Conservation (phyloP, 192 early-diverging fungal species). For the Backusella parvicylindrica region DNA sequence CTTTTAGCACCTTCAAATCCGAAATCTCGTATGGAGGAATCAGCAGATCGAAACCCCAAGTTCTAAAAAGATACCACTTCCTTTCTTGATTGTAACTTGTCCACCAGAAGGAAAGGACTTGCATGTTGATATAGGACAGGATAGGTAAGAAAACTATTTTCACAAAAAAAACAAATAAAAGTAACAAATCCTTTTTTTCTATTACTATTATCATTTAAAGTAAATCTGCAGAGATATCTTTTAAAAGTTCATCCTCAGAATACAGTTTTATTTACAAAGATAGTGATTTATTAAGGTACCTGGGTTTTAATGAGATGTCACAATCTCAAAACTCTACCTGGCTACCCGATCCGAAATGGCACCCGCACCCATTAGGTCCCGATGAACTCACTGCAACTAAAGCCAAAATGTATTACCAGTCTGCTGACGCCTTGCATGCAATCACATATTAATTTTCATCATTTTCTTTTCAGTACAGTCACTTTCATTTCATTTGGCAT, state of each 20-base stretch:
- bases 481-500: conserved; percentile 1
- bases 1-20: conserved; percentile 9
- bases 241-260: neutral
- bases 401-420: conserved; percentile 1
- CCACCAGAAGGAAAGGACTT: neutral
- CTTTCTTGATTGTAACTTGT: conserved; percentile 7
- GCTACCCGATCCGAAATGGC: neutral
- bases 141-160: neutral
- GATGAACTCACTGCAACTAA: neutral
- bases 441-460: neutral
- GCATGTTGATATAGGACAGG: neutral
- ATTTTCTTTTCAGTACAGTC: neutral
- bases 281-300: neutral
- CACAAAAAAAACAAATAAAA: neutral
- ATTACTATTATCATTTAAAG: neutral
- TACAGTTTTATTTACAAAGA: neutral
- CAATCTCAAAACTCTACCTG: neutral
- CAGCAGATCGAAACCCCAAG: neutral
- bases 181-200: neutral
- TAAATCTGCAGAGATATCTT: neutral
- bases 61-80: neutral
- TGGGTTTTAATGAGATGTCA: neutral
- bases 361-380: neutral
- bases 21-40: conserved; percentile 9
- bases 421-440: neutral